Percentiles rank a stretch among this genome's conserved stretches.
Conservation (phyloP, 106 monocot species). For the Platanthera zijinensis region DNA sequence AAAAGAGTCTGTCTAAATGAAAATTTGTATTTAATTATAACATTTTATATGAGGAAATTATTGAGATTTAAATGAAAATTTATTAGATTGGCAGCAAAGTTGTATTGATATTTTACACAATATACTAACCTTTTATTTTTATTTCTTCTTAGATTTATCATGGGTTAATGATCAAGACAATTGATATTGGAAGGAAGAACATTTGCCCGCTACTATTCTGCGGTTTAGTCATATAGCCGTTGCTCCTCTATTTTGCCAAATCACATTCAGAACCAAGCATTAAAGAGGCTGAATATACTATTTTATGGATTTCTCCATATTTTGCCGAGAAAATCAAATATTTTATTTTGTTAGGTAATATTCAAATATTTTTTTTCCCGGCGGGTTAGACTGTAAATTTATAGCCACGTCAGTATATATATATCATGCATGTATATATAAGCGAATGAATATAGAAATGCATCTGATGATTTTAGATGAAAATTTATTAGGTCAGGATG, state of each 20-base stretch:
- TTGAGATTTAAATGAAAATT: not conserved
- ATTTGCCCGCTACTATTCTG: not conserved
- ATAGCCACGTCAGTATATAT: constrained; percentile 1
- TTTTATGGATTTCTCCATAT: not conserved
- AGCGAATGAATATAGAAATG: no score
- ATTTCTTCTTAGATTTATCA: constrained; percentile 24
- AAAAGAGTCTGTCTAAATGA: no score
- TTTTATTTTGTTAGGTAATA: not conserved
- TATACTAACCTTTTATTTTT: no score
- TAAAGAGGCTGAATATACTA: not conserved
- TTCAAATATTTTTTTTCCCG: not conserved
- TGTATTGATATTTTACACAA: not conserved
- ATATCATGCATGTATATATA: no score
- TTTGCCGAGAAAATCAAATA: not conserved
- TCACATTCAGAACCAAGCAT: not conserved
- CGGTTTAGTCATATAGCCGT: no score
- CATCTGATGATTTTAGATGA: no score
- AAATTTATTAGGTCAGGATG: no score
- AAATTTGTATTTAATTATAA: not conserved
- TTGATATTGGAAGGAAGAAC: constrained; percentile 8
- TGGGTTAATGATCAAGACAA: constrained; percentile 28
- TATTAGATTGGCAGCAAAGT: not conserved
- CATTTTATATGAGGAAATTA: not conserved
- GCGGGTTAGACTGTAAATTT: constrained; percentile 17
- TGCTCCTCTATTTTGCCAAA: not conserved